Base-by-base conservation (phyloP, 768 basidiomycete species). In the Rhizopogon vulgaris region DNA sequence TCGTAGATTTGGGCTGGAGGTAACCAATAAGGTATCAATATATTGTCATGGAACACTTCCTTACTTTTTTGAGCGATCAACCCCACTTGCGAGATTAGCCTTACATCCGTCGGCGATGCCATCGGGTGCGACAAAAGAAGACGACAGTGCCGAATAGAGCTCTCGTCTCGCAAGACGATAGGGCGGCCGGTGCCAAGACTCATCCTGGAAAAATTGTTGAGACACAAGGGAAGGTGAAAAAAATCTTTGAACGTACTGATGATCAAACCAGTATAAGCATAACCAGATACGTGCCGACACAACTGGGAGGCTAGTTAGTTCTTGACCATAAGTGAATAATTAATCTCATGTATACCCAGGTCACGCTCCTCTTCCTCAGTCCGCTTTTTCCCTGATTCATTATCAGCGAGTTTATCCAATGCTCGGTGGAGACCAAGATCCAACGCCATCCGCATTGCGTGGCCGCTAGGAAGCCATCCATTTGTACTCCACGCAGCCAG, bases 181-280 rank as follows among this genome's bases (percentile, higher is more conserved):
- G 94, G 94, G 36, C 93, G 82, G 43, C 93, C 94, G 6, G 90
- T 94, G 4, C 91, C 92, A 53, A 96, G 73, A 66, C 90, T 92
- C 84, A 94, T 89, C 67, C 90, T 92, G 52, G 53, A 45, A 41
- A 42, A 43, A 55, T 42, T 43, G 32, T 54, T 65, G 45, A 68
- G 49, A 41, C 12, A 38, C 24, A 25, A 18, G 3, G 41, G 4
- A 45, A 38, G 15, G n/a, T 17, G n/a, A 56, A 52, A 32, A 50
- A 40, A 22, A 28, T 39, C 22, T 18, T 25, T 8, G 49, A 50
- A 74, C 86, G 56, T 60, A 91, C 90, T 94, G 89, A 71, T 94
- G 93, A 72, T 95, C 94, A 61, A 95, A 92, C 90, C 92, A 92
- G 66, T 94, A 95, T 39, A 95, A 78, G 64, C 92, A 94, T 53